Evolutionary conservation across 2,329 filamentous ascomycete species (phyloP).

Genomic region (Colletotrichum cuscutae): DNA sequence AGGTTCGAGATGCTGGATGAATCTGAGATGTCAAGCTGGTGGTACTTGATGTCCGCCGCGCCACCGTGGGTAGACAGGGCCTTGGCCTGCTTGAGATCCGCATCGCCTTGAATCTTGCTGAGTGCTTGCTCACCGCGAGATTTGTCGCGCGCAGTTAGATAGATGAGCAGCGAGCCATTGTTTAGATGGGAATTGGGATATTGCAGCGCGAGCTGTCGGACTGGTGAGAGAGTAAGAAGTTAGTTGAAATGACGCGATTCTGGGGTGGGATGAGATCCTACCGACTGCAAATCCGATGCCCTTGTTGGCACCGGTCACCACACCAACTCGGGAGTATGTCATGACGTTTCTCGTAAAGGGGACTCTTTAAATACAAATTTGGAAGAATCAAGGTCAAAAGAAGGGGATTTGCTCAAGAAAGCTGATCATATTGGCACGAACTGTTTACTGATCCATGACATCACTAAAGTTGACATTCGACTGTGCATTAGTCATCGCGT

Average conservation of each 20-base stretch:
- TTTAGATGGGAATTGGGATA: conserved; percentile 60
- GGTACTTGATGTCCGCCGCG: conserved; percentile 57
- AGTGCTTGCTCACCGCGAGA: conserved; percentile 58
- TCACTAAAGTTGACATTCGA: not conserved
- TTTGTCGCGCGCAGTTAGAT: conserved; percentile 62
- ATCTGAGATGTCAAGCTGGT: conserved; percentile 58
- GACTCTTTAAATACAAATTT: not conserved
- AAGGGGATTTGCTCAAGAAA: not conserved
- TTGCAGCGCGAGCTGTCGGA: conserved; percentile 63
- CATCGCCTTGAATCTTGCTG: conserved; percentile 52
- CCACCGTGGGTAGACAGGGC: conserved; percentile 53
- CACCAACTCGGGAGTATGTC: conserved; percentile 51
- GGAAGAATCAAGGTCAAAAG: not conserved
- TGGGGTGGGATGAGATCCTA: not conserved
- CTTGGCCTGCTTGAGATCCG: conserved; percentile 55
- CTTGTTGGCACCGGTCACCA: conserved; percentile 66
- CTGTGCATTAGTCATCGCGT: not conserved
- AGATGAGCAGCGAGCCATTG: conserved; percentile 59
- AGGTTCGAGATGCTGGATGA: conserved; percentile 55
- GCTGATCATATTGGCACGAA: not conserved
- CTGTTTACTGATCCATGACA: not conserved
- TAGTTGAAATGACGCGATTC: not conserved
- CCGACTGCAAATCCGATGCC: conserved; percentile 41
- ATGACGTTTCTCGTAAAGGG: conserved; percentile 26
- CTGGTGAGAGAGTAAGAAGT: conserved; percentile 40